Base-by-base conservation (phyloP, 1,284 basidiomycete genomes). In the Ustilago sp. region DNA sequence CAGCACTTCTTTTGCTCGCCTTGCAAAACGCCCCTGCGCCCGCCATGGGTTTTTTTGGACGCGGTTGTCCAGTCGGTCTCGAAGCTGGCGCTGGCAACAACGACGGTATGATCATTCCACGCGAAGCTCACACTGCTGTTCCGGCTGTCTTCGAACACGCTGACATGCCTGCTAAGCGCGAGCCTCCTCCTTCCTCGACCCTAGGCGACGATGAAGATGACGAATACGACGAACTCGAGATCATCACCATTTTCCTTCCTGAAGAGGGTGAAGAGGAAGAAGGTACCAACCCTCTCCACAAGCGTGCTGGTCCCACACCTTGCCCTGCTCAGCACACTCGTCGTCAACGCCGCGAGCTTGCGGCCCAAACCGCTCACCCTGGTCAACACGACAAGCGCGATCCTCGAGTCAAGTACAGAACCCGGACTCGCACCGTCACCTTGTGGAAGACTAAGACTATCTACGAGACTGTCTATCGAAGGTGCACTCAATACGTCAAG, bases 171-270 rank as follows among this genome's bases (percentile, higher is more conserved):
- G 2, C 28, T 48, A 52, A 68, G 35, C 65, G 58, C 35, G n/a
- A 28, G 3, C 23, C 43, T 3, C 13, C 23, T 28, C 36, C 19
- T 8, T 11, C 41, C 7, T 17, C 38, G 9, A 39, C 38, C 38
- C 11, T 39, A 9, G 12, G 36, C 8, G 39, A 65, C 19, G 61
- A 73, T 1, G 70, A 73, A 23, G 68, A 75, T n/a, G 68, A 68
- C 4, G 62, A 71, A 5, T 71, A 59, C 38, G 65, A 72, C 47
- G 68, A 72, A 59, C 74, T 76, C 57, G 65, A 76, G 54, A 68
- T 76, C 53, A 68, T 76, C 55, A 76, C 68, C 15, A 59, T 71
- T n/a, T 76, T 76, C 62, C 51, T 71, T 8, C 74, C 74, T 35
- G 64, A 71, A 13, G 58, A 71, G 3, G 54, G 34, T 0, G 38